Base-by-base conservation (phyloP, 2,329 filamentous ascomycete genomes). In the Daldinia sp. region DNA sequence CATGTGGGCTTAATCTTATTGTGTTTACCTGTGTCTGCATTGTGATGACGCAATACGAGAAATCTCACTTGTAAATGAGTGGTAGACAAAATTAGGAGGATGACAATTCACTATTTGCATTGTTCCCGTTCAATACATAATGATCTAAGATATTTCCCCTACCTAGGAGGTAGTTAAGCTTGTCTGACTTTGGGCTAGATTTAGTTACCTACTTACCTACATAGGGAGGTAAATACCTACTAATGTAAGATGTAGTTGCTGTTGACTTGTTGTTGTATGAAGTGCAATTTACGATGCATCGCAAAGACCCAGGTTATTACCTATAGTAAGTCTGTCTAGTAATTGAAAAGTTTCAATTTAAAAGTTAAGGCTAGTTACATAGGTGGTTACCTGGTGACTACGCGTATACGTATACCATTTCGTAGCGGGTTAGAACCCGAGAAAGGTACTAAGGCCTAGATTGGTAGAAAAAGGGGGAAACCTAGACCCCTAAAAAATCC, bases 31-130 rank as follows among this genome's bases (percentile, higher is more conserved):
- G 35, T 18, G 53, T 55, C 44, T 35, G 42, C 33, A 42, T 46
- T 39, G 15, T 60, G 60, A 63, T 68, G 65, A 65, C 55, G 61
- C 68, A 70, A 68, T 56, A 54, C 28, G n/a, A 54, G 20, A 20
- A 51, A 18, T 39, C 26, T 26, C 42, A 53, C 15, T 39, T 42
- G 18, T 30, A 63, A 44, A 37, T 30, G 39, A 28, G 33, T 7
- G 33, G 7, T 35, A 35, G 33, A 10, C 33, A 35, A 35, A 35
- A 35, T 35, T 35, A 35, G 33, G 6, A 35, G 28, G n/a, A 64
- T 41, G 42, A 4, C n/a, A 42, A 66, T 54, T 54, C 48, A 55
- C 37, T 67, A 60, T 20, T 55, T 33, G 41, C 55, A 63, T 63
- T 55, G 37, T 51, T 42, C 10, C 10, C 15, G 7, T 18, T 46